These are phyloP conservation scores for Erythrophleum ivorense DNA, from an alignment of 331 rosid genomes.

Conservation along the genomic window DNA sequence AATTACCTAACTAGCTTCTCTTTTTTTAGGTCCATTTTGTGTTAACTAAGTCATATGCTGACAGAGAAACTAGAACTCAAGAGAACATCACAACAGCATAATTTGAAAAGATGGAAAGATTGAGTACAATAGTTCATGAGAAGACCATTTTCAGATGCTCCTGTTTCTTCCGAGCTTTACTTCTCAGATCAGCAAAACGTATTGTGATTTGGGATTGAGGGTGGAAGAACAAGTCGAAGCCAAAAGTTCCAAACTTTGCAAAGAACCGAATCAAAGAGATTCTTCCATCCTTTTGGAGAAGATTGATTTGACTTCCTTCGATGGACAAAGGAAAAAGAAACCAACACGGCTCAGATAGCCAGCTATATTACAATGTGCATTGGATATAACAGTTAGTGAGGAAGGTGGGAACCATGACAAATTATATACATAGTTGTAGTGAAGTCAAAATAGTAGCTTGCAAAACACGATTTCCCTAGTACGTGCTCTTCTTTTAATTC, in stretches of 20 bases:
- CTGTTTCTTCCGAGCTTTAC: constrained; percentile 31
- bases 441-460: background rate
- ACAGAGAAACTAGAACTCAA: constrained; percentile 25
- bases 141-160: background rate
- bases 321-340: constrained; percentile 22
- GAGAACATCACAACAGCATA: background rate
- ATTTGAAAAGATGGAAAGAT: constrained; percentile 15
- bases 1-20: constrained; percentile 78
- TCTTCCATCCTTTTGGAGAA: constrained; percentile 13
- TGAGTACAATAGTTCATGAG: background rate
- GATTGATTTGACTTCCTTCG: constrained; percentile 50
- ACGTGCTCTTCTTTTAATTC: background rate
- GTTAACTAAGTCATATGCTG: constrained; percentile 25
- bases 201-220: background rate
- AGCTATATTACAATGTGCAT: constrained; percentile 29
- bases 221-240: background rate
- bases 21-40: constrained; percentile 58
- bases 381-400: constrained; percentile 1
- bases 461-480: background rate
- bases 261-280: background rate
- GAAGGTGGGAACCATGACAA: constrained; percentile 49
- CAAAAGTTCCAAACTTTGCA: background rate
- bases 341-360: constrained; percentile 50
- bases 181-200: constrained; percentile 49
- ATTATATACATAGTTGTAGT: background rate